These are phyloP conservation scores for Collariella sp. DNA, from an alignment of 495 filamentous ascomycete species.

Conservation along the genomic window DNA sequence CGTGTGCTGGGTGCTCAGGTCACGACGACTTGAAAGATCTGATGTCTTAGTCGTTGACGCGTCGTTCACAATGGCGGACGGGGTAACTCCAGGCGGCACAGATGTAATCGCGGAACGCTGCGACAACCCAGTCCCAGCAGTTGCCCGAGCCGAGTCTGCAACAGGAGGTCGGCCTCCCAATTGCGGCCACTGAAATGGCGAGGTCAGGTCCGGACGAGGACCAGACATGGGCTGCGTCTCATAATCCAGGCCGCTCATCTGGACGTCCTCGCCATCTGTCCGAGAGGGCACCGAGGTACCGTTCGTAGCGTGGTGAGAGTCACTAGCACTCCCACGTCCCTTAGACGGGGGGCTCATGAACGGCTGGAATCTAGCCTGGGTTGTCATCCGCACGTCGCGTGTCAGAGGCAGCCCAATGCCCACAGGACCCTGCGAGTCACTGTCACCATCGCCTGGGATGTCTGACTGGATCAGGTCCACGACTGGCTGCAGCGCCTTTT, in stretches of 20 bases:
- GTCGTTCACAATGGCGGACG: constrained; percentile 68
- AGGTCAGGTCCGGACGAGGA: constrained; percentile 27
- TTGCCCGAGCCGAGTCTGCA: constrained; percentile 27
- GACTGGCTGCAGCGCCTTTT: constrained; percentile 39
- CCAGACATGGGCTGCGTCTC: constrained; percentile 35
- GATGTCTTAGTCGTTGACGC: constrained; percentile 79
- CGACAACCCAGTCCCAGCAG: constrained; percentile 41
- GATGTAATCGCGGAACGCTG: constrained; percentile 68
- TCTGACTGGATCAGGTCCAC: constrained; percentile 32
- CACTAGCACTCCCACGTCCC: constrained; percentile 43
- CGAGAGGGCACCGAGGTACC: constrained; percentile 55
- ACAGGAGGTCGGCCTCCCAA: constrained; percentile 10
- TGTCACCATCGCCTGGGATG: constrained; percentile 26
- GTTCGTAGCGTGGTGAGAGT: constrained; percentile 49
- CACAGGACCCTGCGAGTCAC: constrained; percentile 46
- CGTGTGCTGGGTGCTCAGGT: constrained; percentile 56
- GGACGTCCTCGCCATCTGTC: constrained; percentile 43
- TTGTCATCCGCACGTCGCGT: constrained; percentile 35
- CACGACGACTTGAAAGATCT: constrained; percentile 55
- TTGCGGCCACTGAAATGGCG: constrained; percentile 21
- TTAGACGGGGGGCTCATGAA: constrained; percentile 41
- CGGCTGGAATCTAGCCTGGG: constrained; percentile 37
- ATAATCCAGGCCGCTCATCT: constrained; percentile 53
- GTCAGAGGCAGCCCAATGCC: constrained; percentile 51
- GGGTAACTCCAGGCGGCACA: constrained; percentile 66